Conservation (phyloP, 2,329 filamentous ascomycete genomes). For the Colletotrichum lini region DNA sequence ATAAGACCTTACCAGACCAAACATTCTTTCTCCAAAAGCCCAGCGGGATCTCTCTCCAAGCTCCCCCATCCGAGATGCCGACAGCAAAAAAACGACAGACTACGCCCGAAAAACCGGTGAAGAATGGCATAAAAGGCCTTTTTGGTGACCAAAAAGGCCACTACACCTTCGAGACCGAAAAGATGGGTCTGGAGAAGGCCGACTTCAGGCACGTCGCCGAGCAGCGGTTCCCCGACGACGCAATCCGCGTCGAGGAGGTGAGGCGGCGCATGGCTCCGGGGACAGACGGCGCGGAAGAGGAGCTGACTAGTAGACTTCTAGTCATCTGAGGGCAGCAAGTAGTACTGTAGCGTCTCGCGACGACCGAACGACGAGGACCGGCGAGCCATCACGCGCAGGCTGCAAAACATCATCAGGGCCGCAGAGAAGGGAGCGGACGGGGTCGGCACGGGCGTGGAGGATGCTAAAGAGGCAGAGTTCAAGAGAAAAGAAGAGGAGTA, state of each 20-base stretch:
- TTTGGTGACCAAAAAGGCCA: not conserved
- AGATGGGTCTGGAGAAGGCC: constrained; percentile 4
- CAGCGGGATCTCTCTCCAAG: not conserved
- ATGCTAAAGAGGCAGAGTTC: not conserved
- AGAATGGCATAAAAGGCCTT: not conserved
- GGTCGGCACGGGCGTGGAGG: not conserved
- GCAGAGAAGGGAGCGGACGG: not conserved
- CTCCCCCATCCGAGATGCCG: not conserved
- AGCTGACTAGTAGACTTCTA: not conserved
- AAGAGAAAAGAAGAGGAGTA: constrained; percentile 1
- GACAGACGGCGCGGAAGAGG: not conserved
- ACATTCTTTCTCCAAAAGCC: not conserved
- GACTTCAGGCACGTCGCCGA: not conserved
- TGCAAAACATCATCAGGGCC: not conserved
- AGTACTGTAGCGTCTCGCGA: constrained; percentile 13
- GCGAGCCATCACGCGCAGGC: not conserved
- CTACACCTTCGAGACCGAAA: not conserved
- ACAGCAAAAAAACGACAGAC: not conserved
- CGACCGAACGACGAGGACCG: constrained; percentile 3
- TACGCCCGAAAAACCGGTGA: not conserved
- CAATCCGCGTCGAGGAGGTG: constrained; percentile 6
- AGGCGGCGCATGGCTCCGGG: not conserved
- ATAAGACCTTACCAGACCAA: not conserved
- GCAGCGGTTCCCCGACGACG: constrained; percentile 1
- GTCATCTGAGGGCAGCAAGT: constrained; percentile 2